These are phyloP conservation scores for Coix lacrymajobi DNA, from an alignment of 176 grass and related monocot species.

Conservation along the genomic window DNA sequence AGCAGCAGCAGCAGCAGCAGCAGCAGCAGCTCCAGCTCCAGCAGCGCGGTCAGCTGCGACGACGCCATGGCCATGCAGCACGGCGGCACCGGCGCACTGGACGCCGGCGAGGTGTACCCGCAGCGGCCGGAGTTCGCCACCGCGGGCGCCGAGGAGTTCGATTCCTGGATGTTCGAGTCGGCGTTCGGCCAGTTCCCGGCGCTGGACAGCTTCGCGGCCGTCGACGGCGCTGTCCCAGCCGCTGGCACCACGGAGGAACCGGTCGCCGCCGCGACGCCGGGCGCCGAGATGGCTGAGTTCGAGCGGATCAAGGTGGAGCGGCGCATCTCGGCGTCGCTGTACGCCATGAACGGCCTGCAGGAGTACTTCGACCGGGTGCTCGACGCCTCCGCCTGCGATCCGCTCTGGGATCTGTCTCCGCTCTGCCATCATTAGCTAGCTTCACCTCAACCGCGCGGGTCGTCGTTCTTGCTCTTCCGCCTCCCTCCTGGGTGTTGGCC, in stretches of 20 bases:
- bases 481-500: background rate
- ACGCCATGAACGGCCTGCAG: conserved; percentile 70
- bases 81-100: conserved; percentile 1
- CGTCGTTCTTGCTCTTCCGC: conserved; percentile 20
- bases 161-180: conserved; percentile 64
- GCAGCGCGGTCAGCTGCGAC: conserved; percentile 13
- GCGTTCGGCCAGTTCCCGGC: conserved; percentile 46
- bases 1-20: background rate
- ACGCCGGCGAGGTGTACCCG: conserved; percentile 50
- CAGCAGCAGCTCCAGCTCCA: conserved; percentile 20
- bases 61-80: conserved; percentile 5
- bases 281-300: conserved; percentile 52
- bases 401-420: conserved; percentile 54
- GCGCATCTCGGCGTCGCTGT: conserved; percentile 67
- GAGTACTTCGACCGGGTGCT: conserved; percentile 77
- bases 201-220: conserved; percentile 38
- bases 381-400: conserved; percentile 44
- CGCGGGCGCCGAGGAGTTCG: conserved; percentile 15
- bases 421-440: conserved; percentile 34
- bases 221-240: conserved; percentile 17
- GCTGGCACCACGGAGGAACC: conserved; percentile 11
- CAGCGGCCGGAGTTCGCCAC: conserved; percentile 38
- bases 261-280: background rate
- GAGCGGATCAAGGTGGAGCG: conserved; percentile 86
- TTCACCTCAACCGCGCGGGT: background rate